Percentiles rank a stretch among this genome's conserved stretches.
Evolutionary conservation across 148 eudicot genomes (phyloP).

Genomic region (Cornus kousa): DNA sequence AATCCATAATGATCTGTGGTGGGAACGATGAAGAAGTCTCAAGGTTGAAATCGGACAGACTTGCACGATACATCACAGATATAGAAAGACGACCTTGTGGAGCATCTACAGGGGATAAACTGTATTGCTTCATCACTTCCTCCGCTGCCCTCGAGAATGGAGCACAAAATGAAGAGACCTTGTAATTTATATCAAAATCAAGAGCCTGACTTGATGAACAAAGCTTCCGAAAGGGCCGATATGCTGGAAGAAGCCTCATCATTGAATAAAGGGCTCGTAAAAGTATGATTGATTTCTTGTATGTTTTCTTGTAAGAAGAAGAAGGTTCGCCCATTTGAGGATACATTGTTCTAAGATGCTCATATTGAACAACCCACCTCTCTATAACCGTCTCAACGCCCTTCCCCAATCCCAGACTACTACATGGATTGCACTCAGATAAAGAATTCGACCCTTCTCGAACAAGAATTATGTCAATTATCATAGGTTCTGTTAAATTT

Average conservation of each 20-base stretch:
- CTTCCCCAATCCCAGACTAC: slow-evolving; percentile 31
- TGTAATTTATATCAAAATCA: slow-evolving; percentile 72
- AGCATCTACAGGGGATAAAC: slow-evolving; percentile 68
- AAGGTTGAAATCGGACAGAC: slow-evolving; percentile 61
- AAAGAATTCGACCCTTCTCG: slow-evolving; percentile 39
- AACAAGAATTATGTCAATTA: slow-evolving; percentile 74
- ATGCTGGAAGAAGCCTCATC: slow-evolving; percentile 92
- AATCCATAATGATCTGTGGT: slow-evolving; percentile 80
- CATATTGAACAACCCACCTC: slow-evolving; percentile 93
- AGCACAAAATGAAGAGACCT: slow-evolving; percentile 69
- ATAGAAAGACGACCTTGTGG: slow-evolving; percentile 78
- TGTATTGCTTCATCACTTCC: slow-evolving; percentile 65
- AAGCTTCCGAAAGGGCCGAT: slow-evolving; percentile 61
- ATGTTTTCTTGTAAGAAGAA: slow-evolving; percentile 69
- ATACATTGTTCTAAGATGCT: slow-evolving; percentile 39
- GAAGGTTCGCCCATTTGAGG: slow-evolving; percentile 50
- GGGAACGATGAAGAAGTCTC: slow-evolving; percentile 66
- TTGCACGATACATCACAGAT: slow-evolving; percentile 67
- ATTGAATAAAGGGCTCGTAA: slow-evolving; percentile 75
- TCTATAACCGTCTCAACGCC: slow-evolving; percentile 74
- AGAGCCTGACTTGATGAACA: slow-evolving; percentile 45
- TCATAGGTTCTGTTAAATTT: slow-evolving; percentile 89
- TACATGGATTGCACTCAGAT: slow-evolving; percentile 23
- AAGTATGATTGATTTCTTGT: slow-evolving; percentile 86
- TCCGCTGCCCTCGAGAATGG: slow-evolving; percentile 82